These are phyloP conservation scores for Rhodotorula sphaerocarpa DNA, from an alignment of 768 basidiomycete species.

Conservation along the genomic window DNA sequence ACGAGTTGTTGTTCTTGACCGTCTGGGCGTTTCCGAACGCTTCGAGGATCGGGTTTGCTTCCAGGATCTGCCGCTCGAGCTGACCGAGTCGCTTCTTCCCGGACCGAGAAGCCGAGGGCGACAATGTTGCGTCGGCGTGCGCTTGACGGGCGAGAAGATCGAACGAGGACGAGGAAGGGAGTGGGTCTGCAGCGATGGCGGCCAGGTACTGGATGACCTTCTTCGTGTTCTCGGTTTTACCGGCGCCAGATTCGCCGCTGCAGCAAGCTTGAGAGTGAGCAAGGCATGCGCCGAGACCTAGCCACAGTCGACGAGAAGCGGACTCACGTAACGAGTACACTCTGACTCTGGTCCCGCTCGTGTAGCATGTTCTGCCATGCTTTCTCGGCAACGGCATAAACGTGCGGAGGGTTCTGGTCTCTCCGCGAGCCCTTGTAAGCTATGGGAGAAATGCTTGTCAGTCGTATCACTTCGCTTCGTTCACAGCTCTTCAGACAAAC, in stretches of 20 bases:
- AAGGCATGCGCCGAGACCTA: too few species aligned
- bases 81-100: conserved; percentile 54
- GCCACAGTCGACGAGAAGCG: conserved; percentile 13
- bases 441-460: conserved; percentile 1
- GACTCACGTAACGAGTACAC: conserved; percentile 90
- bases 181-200: conserved; percentile 74
- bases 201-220: conserved; percentile 99
- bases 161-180: conserved; percentile 49
- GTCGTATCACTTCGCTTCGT: not conserved
- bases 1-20: conserved; percentile 95
- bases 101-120: not conserved
- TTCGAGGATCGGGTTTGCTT: conserved; percentile 94
- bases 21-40: conserved; percentile 99
- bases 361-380: conserved; percentile 99
- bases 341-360: conserved; percentile 83
- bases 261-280: too few species aligned
- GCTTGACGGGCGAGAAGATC: conserved; percentile 50
- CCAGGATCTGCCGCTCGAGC: conserved; percentile 88
- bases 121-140: conserved; percentile 13
- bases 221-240: conserved; percentile 96
- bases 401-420: conserved; percentile 85
- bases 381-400: conserved; percentile 91
- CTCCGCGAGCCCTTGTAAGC: conserved; percentile 74
- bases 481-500: conserved; percentile 45
- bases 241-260: conserved; percentile 96